Base-by-base conservation (phyloP, 192 early-diverging fungal genomes). In the Entomortierella parvispora region DNA sequence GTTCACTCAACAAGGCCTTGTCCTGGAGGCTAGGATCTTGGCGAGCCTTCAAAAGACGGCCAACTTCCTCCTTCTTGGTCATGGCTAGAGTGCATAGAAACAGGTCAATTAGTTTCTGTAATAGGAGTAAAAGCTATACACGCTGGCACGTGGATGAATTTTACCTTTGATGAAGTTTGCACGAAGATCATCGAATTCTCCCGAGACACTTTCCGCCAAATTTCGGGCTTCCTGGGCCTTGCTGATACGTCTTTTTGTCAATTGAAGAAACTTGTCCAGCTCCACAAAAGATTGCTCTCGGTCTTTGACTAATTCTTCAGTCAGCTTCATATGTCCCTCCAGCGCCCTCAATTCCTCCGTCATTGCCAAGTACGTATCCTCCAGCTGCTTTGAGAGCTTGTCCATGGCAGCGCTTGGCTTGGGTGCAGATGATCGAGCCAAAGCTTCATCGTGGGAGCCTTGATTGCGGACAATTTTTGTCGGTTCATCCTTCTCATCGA, bases 281-380 rank as follows among this genome's bases (percentile, higher is more conserved):
- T 77, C 74, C 22, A 31, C 65, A 68, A 77, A 77, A 2, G 64
- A 60, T 63, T 64, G 55, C 33, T 77, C 74, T 12, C 74, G 74
- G 2, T 65, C 74, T 47, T 68, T 77, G 37, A 77, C 61, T 11
- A 77, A 25, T 42, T 62, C 65, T 49, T 77, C 60, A 23, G 74
- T 77, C 20, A 68, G 60, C 15, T 47, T 50, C n/a, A 77, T 65
- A 53, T 77, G 74, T 11, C 65, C 58, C 25, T 54, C 33, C 17
- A 77, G 43, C 1, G 74, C 68, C 56, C 40, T 49, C 40, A 77
- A 54, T 31, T 77, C 74, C 48, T 77, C 65, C 18, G 74, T 77
- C 74, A 77, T 77, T 1, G 74, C 60, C 29, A 68, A 46, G 31
- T 77, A 77, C 1, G 66, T 77, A 17, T 68, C 62, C 46, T 77